A percentile compares a stretch with the other conserved stretches of the same genome.
Conservation (phyloP, 495 filamentous ascomycete genomes). For the Chlorociboria aeruginascens region DNA sequence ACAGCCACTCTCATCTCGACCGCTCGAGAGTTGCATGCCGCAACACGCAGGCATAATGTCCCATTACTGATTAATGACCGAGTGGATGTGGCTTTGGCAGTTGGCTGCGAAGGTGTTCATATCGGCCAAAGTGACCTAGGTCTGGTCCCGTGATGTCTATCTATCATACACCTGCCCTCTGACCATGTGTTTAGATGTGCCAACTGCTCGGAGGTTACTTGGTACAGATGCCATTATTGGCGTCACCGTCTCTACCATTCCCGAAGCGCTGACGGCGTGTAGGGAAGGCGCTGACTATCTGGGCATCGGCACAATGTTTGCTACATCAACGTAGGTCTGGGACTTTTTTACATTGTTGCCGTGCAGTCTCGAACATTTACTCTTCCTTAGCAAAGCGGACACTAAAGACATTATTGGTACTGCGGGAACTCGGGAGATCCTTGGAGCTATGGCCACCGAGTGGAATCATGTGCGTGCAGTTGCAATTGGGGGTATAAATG, state of each 20-base stretch:
- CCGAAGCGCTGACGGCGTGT: slow-evolving; percentile 56
- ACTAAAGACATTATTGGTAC: slow-evolving; percentile 76
- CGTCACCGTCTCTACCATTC: slow-evolving; percentile 57
- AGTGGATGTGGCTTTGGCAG: slow-evolving; percentile 80
- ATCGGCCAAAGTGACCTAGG: slow-evolving; percentile 91
- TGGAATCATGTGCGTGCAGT: slow-evolving; percentile 47
- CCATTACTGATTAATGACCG: slow-evolving; percentile 93
- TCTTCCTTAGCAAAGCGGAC: slow-evolving; percentile 45
- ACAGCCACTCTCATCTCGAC: slow-evolving; percentile 61
- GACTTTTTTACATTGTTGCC: not conserved
- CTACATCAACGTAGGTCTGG: slow-evolving; percentile 58
- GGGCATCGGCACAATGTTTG: slow-evolving; percentile 77
- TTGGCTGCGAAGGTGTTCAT: slow-evolving; percentile 83
- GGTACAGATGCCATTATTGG: slow-evolving; percentile 55
- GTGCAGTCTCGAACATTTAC: not conserved
- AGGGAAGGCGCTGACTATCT: slow-evolving; percentile 73
- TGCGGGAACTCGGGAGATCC: slow-evolving; percentile 59
- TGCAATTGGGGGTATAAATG: slow-evolving; percentile 82
- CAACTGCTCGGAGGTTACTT: slow-evolving; percentile 56
- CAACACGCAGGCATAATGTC: slow-evolving; percentile 55
- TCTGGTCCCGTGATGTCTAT: slow-evolving; percentile 27
- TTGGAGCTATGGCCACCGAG: slow-evolving; percentile 40
- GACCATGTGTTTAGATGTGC: slow-evolving; percentile 34
- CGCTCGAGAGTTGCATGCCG: slow-evolving; percentile 54
- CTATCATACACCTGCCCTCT: slow-evolving; percentile 1